A percentile compares a stretch with the other conserved stretches of the same genome.
Conservation (phyloP, 129 eudicot species). For the Tagetes erecta region DNA sequence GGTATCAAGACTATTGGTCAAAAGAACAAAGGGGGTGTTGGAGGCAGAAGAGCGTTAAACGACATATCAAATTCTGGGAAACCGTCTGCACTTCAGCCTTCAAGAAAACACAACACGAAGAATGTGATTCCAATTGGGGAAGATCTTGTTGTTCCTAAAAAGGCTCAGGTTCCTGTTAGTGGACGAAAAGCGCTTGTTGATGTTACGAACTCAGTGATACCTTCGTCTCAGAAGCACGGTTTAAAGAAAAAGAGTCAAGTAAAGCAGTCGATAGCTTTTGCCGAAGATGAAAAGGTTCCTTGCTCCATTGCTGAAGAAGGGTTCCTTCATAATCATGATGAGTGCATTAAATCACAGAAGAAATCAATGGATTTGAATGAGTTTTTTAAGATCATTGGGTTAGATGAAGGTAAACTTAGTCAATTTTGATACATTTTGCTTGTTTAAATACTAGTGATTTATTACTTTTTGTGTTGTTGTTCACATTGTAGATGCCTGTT, state of each 20-base stretch:
- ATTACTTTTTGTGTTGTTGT: neutral
- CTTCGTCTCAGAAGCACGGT: constrained; percentile 37
- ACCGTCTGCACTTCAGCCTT: constrained; percentile 48
- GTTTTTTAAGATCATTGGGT: constrained; percentile 54
- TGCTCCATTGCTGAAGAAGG: constrained; percentile 45
- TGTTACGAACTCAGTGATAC: constrained; percentile 68
- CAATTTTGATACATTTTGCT: neutral
- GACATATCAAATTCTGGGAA: constrained; percentile 73
- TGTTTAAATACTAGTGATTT: neutral
- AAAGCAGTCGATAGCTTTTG: constrained; percentile 40
- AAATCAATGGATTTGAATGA: constrained; percentile 34
- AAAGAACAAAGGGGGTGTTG: constrained; percentile 43
- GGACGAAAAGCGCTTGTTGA: constrained; percentile 77
- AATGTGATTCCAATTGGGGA: constrained; percentile 52
- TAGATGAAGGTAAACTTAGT: constrained; percentile 37
- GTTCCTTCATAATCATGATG: constrained; percentile 66
- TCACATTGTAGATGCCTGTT: constrained; percentile 23
- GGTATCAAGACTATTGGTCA: constrained; percentile 33
- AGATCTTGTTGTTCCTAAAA: constrained; percentile 42
- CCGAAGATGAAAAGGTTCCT: constrained; percentile 30
- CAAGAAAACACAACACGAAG: constrained; percentile 43
- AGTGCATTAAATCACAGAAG: constrained; percentile 55
- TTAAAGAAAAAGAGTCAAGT: constrained; percentile 33
- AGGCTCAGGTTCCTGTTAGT: constrained; percentile 29
- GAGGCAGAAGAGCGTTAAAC: constrained; percentile 69